Conservation (phyloP, 1,139 yeast species). For the Yamadazyma siamensis region DNA sequence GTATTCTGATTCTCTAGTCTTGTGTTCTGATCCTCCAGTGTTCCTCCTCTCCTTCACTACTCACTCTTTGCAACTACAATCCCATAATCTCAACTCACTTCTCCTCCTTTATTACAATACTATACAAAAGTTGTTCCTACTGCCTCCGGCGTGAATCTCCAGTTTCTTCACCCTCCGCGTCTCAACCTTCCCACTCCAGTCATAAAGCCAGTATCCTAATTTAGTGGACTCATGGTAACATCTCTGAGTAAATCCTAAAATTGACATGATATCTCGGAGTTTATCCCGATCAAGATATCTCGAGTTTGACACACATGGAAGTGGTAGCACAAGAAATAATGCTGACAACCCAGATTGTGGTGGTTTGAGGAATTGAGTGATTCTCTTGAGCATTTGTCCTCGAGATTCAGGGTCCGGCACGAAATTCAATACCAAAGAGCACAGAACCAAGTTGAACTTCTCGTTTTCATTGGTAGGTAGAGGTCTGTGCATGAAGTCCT, state of each 20-base stretch:
- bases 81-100: too few species aligned
- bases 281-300: slow-evolving; percentile 59
- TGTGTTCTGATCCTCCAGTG: too few species aligned
- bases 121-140: slow-evolving; percentile 65
- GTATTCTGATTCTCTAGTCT: too few species aligned
- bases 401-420: slow-evolving; percentile 70
- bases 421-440: slow-evolving; percentile 84
- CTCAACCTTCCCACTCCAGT: slow-evolving; percentile 37
- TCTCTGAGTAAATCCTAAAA: slow-evolving; percentile 54
- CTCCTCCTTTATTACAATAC: slow-evolving; percentile 5
- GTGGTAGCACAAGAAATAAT: slow-evolving; percentile 78
- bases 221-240: slow-evolving; percentile 62
- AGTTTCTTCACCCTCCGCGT: slow-evolving; percentile 26
- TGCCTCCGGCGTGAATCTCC: slow-evolving; percentile 50
- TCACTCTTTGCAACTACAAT: too few species aligned
- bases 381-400: slow-evolving; percentile 71
- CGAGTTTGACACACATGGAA: slow-evolving; percentile 82
- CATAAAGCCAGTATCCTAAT: slow-evolving; percentile 73
- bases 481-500: slow-evolving; percentile 82
- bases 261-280: slow-evolving; percentile 45
- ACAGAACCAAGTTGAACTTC: slow-evolving; percentile 64
- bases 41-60: too few species aligned
- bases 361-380: slow-evolving; percentile 52
- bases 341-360: slow-evolving; percentile 20
- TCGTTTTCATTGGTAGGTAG: slow-evolving; percentile 47